These are phyloP conservation scores for Symmetrospora coprosmae DNA, from an alignment of 768 basidiomycete genomes.

Conservation along the genomic window DNA sequence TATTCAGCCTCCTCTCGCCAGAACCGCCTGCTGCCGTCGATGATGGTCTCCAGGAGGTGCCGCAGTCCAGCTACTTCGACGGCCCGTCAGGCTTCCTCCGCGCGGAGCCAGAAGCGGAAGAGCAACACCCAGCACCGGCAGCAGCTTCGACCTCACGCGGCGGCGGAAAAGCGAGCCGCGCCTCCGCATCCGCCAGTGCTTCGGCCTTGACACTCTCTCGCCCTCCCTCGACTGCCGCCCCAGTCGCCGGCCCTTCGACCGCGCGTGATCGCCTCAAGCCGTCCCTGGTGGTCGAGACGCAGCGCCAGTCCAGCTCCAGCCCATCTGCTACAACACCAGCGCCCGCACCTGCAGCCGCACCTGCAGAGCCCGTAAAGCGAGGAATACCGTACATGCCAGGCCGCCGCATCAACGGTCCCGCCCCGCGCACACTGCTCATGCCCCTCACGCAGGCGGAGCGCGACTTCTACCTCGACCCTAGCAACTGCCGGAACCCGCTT, in stretches of 20 bases:
- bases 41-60: neutral
- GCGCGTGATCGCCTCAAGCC: too few species aligned
- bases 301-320: too few species aligned
- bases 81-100: neutral
- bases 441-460: neutral
- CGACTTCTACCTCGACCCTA: conserved; percentile 3
- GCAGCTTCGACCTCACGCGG: too few species aligned
- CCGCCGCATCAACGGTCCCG: neutral
- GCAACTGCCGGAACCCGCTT: conserved; percentile 12
- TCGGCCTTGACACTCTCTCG: too few species aligned
- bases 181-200: too few species aligned
- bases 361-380: conserved; percentile 2
- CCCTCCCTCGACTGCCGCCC: too few species aligned
- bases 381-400: conserved; percentile 1
- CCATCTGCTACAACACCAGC: neutral
- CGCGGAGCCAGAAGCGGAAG: conserved; percentile 7
- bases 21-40: neutral
- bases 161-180: too few species aligned
- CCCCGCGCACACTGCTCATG: neutral
- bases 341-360: neutral
- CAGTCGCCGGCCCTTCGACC: too few species aligned
- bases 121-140: too few species aligned
- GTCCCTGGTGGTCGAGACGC: too few species aligned
- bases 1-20: conserved; percentile 18
- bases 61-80: conserved; percentile 1